These are phyloP conservation scores for Chalciporus sp. DNA, from an alignment of 1,284 basidiomycete genomes.

Conservation along the genomic window DNA sequence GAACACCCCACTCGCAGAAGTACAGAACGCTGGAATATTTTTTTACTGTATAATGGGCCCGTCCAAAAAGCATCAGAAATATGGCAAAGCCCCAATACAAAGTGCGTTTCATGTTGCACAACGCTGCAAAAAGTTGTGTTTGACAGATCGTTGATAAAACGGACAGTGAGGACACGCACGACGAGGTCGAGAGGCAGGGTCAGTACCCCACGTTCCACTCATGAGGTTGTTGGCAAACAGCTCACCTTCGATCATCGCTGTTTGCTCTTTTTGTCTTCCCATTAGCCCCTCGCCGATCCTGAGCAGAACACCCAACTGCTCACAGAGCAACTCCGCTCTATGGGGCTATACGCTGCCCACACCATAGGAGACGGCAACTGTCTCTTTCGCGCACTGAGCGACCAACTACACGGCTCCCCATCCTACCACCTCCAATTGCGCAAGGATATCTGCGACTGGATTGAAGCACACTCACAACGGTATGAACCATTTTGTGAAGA, in stretches of 20 bases:
- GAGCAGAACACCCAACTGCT: conserved; percentile 65
- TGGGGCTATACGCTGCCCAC: conserved; percentile 78
- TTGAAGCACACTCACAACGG: conserved; percentile 65
- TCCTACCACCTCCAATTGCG: conserved; percentile 72
- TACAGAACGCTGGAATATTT: conserved; percentile 31
- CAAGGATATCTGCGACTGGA: conserved; percentile 81
- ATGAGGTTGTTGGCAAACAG: conserved; percentile 15
- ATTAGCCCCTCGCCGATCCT: conserved; percentile 63
- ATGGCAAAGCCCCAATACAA: conserved; percentile 34
- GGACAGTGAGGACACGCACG: conserved; percentile 62
- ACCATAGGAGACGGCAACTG: conserved; percentile 88
- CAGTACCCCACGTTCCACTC: conserved; percentile 36
- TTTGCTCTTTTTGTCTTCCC: conserved; percentile 7
- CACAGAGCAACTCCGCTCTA: conserved; percentile 65
- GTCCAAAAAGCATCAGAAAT: conserved; percentile 38
- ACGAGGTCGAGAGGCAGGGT: conserved; percentile 66
- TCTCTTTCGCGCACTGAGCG: conserved; percentile 80
- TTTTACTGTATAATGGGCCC: conserved; percentile 40
- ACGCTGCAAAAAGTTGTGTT: conserved; percentile 29
- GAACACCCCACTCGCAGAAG: conserved; percentile 24
- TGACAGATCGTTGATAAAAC: conserved; percentile 27
- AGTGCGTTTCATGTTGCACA: conserved; percentile 36
- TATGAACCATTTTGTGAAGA: conserved; percentile 92
- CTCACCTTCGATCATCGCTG: conserved; percentile 20
- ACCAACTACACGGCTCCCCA: conserved; percentile 81